phyloP scores from a whole-genome alignment of 2,329 filamentous ascomycete species.

The Neobulgaria alba region DNA sequence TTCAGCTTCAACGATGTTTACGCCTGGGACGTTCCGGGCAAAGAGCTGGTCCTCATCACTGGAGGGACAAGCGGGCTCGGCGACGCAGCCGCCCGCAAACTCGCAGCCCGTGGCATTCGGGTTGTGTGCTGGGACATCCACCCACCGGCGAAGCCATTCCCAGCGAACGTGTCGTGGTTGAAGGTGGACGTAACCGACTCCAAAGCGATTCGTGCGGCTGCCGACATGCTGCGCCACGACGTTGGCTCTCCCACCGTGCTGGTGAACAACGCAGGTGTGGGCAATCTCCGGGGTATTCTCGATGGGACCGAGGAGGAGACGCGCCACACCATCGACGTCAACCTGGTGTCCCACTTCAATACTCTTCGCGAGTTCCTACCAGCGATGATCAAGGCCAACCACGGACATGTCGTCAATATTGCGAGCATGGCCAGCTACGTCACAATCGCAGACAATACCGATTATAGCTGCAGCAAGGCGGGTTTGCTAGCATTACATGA shows the following conservation, averaged over 20 bases:
- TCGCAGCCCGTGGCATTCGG: background rate
- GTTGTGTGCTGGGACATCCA: background rate
- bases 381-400: slow-evolving; percentile 51
- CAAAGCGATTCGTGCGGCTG: slow-evolving; percentile 53
- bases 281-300: slow-evolving; percentile 50
- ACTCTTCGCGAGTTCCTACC: slow-evolving; percentile 58
- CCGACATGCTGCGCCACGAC: slow-evolving; percentile 41
- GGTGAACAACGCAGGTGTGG: slow-evolving; percentile 64
- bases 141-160: slow-evolving; percentile 6
- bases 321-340: slow-evolving; percentile 61
- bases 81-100: background rate
- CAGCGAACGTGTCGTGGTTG: background rate
- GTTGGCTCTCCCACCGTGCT: slow-evolving; percentile 60
- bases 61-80: slow-evolving; percentile 70
- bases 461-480: slow-evolving; percentile 62
- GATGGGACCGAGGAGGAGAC: slow-evolving; percentile 45
- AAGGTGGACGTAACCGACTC: slow-evolving; percentile 50
- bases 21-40: slow-evolving; percentile 42
- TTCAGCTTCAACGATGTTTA: background rate
- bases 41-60: slow-evolving; percentile 65
- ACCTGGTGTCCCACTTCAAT: slow-evolving; percentile 58
- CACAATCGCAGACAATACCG: slow-evolving; percentile 33
- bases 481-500: slow-evolving; percentile 61
- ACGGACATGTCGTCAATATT: slow-evolving; percentile 65
- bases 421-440: slow-evolving; percentile 36